These are phyloP conservation scores for Berkeleyomyces rouxiae DNA, from an alignment of 2,329 filamentous ascomycete genomes.

Conservation along the genomic window DNA sequence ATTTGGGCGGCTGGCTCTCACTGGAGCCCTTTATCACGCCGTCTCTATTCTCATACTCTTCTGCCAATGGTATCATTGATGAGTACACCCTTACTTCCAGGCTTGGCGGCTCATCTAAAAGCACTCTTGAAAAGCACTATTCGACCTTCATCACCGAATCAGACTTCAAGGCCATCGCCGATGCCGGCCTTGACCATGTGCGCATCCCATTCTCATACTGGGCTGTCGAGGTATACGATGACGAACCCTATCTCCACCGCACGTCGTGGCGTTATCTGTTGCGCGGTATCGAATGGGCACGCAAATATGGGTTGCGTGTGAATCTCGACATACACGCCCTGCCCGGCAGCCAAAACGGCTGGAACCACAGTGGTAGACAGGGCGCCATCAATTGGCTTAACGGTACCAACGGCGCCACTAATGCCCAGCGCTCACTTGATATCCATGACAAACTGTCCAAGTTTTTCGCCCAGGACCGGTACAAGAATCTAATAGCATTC, in stretches of 20 bases:
- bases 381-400: constrained; percentile 78
- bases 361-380: constrained; percentile 84
- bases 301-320: constrained; percentile 78
- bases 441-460: constrained; percentile 72
- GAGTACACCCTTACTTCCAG: constrained; percentile 66
- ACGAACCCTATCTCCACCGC: constrained; percentile 73
- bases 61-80: constrained; percentile 53
- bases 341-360: constrained; percentile 89
- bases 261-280: constrained; percentile 89
- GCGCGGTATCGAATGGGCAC: constrained; percentile 80
- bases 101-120: constrained; percentile 47
- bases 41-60: constrained; percentile 63
- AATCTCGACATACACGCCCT: constrained; percentile 89
- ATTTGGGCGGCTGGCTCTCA: constrained; percentile 84
- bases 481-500: constrained; percentile 79
- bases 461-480: constrained; percentile 88
- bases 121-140: constrained; percentile 78
- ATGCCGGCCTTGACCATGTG: constrained; percentile 88
- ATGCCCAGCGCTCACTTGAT: constrained; percentile 67
- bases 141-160: constrained; percentile 71
- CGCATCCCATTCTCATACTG: constrained; percentile 92
- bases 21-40: constrained; percentile 93
- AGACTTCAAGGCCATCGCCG: constrained; percentile 69
- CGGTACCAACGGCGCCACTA: constrained; percentile 65
- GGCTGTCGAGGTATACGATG: constrained; percentile 72